Base-by-base conservation (phyloP, 345 rosid genomes). In the Xanthoceras sorbifolium region DNA sequence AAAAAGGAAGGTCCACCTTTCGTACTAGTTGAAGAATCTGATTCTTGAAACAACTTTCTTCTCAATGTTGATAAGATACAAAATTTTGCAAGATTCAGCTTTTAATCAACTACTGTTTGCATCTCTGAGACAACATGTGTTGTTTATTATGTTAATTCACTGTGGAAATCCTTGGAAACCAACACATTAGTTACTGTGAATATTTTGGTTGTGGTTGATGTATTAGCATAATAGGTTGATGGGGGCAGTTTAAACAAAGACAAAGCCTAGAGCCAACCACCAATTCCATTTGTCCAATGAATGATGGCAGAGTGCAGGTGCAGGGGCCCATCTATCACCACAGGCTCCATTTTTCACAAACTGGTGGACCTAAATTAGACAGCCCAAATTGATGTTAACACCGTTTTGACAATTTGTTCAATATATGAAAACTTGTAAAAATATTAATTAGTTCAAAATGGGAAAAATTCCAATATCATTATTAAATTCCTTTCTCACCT, bases 301-400 rank as follows among this genome's bases (percentile, higher is more conserved):
- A 31, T 36, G 50, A 29, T n/a, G 42, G 2, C 46, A 66, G 14
- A 34, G 0, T 36, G 23, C 6, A 38, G 46, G 15, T 65, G n/a
- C 5, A 31, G 9, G 48, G 29, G 50, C 25, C 69, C 69, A 65
- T 0, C 28, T 18, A 9, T 23, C 7, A 1, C 23, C 48, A 66
- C 48, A 66, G 69, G 69, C 50, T 66, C 50, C 1, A 40, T 10
- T 17, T 38, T 66, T 66, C 69, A 38, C 50, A 23, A 9, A 38
- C 26, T 1, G 9, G 69, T 73, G 76, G 76, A 73, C 69, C 76
- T 62, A 28, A 62, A 28, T 54, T 1, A 2, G 59, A 62, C 44
- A 42, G 67, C 57, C 55, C 76, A 74, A 38, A 17, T 22, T 38
- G 74, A 79, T 26, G 69, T 25, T 5, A 67, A 6, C 25, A 34